Base-by-base conservation (phyloP, 1,284 basidiomycete species). In the Trametes polyzona region DNA sequence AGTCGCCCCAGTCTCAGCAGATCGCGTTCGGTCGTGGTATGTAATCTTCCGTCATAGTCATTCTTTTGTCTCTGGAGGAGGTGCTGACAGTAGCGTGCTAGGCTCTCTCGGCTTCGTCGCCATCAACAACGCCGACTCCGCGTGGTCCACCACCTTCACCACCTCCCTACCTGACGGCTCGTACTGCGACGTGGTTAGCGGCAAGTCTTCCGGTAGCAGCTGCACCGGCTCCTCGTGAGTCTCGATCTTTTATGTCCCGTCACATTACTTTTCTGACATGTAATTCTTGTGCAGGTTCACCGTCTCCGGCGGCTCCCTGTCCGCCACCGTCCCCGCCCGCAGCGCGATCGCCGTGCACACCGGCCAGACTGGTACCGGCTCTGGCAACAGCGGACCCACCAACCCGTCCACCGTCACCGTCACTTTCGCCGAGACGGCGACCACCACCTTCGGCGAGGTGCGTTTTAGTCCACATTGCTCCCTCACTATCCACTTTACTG, bases 151-250 rank as follows among this genome's bases (percentile, higher is more conserved):
- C 1, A 81, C 78, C 0, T 87, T 88, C 65, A 68, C 71, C 35
- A 88, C 84, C 0, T 79, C 79, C 0, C 71, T 89, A 3, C 76
- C 85, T 0, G 78, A 71, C 32, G 85, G 84, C 1, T 72, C 72
- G 1, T 89, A 88, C 66, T 89, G 87, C 68, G 83, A 90, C 67
- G 83, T 88, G 26, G 74, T 86, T 37, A 78, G 75, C 50, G 86
- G 84, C 3, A 68, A 62, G 32, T 71, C 68, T 1, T 69, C 66
- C 0, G 47, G 40, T 5, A 79, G 78, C 1, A 59, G 62, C 3
- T 88, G 87, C 69, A 76, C 79, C 0, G 84, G 84, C 0, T 59
- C 69, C 32, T 71, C 74, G 84, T 87, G 65, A 55, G 81, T 73
- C 6, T 16, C 24, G 10, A 19, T 51, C 19, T 35, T 39, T 24